Evolutionary conservation across 2,329 filamentous ascomycete genomes (phyloP).

Genomic region (Fusarium pseudonygamai): DNA sequence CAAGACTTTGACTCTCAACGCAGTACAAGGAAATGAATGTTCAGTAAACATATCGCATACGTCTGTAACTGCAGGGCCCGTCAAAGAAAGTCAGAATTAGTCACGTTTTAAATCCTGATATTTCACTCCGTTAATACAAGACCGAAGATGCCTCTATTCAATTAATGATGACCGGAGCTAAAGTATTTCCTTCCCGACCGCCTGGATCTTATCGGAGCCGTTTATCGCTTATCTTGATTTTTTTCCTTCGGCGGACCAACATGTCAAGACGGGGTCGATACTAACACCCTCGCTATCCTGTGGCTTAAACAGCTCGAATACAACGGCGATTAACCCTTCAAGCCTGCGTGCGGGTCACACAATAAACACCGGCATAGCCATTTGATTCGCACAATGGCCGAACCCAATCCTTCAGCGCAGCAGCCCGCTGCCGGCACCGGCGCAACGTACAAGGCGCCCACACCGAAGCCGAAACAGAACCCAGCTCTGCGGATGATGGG

Average conservation of each 20-base stretch:
- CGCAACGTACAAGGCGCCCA: slow-evolving; percentile 45
- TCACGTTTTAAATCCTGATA: not conserved
- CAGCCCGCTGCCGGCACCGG: slow-evolving; percentile 40
- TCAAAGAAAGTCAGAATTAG: not conserved
- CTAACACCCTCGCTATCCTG: slow-evolving; percentile 19
- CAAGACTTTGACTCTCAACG: not conserved
- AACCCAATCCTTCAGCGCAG: slow-evolving; percentile 36
- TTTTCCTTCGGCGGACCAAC: slow-evolving; percentile 30
- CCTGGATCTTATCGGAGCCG: slow-evolving; percentile 34
- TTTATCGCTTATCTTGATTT: slow-evolving; percentile 20
- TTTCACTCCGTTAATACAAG: not conserved
- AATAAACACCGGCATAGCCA: not conserved
- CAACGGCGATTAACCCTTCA: not conserved
- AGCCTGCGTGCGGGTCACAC: not conserved
- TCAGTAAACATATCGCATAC: not conserved
- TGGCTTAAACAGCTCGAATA: slow-evolving; percentile 11
- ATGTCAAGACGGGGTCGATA: slow-evolving; percentile 19
- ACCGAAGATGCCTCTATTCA: not conserved
- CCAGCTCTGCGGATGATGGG: slow-evolving; percentile 83
- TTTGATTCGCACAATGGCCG: slow-evolving; percentile 34
- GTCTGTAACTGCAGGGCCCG: too few species aligned
- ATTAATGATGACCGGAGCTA: slow-evolving; percentile 14
- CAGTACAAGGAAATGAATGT: not conserved
- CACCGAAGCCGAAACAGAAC: slow-evolving; percentile 65
- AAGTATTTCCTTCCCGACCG: slow-evolving; percentile 39